Conservation (phyloP, 2,329 filamentous ascomycete genomes). For the Aspergillus niger region DNA sequence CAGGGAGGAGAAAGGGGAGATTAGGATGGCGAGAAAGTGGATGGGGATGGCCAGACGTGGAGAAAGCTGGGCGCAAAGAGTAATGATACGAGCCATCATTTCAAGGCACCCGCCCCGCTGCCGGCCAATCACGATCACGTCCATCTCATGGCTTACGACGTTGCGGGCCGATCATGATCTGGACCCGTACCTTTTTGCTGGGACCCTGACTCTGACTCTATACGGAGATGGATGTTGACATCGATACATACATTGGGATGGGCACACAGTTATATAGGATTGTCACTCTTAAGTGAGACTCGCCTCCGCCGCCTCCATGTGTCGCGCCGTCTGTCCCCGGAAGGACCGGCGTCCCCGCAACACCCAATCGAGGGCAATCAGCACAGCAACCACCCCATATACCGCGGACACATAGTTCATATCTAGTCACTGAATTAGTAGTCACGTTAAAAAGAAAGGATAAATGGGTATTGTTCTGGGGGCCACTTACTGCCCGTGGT, state of each 20-base stretch:
- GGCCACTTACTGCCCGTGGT: constrained; percentile 30
- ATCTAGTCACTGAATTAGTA: constrained; percentile 17
- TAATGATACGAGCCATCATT: not conserved
- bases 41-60: not conserved
- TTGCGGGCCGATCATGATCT: not conserved
- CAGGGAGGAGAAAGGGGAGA: not conserved
- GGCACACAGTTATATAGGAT: too few species aligned
- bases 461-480: not conserved
- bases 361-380: constrained; percentile 37
- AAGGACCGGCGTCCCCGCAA: constrained; percentile 29
- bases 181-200: not conserved
- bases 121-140: not conserved
- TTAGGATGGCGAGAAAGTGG: not conserved
- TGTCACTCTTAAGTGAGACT: too few species aligned
- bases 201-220: not conserved
- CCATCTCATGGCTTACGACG: not conserved
- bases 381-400: constrained; percentile 27
- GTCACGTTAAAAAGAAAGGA: not conserved
- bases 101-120: not conserved
- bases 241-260: not conserved
- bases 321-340: constrained; percentile 25
- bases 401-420: constrained; percentile 46
- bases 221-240: not conserved
- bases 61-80: not conserved
- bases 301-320: constrained; percentile 4